Conservation (phyloP, 345 rosid genomes). For the Theobroma cacao region DNA sequence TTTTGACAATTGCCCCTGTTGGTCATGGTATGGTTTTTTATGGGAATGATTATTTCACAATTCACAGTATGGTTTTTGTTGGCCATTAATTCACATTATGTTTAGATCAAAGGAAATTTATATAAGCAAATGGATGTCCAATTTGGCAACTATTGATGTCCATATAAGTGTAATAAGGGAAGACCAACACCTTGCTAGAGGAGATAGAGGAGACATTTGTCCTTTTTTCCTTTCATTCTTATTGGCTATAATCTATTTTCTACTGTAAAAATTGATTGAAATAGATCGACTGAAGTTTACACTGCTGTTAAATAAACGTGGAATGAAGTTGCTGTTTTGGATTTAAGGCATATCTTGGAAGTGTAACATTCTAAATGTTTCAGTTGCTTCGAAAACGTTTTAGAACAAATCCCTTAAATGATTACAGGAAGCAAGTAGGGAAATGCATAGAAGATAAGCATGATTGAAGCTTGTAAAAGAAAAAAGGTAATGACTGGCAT, state of each 20-base stretch:
- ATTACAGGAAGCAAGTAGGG: background rate
- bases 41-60: background rate
- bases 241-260: background rate
- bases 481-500: too few species aligned
- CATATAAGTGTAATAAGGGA: background rate
- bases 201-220: background rate
- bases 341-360: too few species aligned
- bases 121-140: background rate
- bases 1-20: background rate
- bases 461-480: too few species aligned
- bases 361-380: too few species aligned
- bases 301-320: too few species aligned
- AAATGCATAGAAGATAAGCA: background rate
- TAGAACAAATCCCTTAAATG: background rate
- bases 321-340: too few species aligned
- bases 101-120: background rate
- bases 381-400: too few species aligned
- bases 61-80: background rate
- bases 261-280: background rate
- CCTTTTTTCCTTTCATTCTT: background rate
- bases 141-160: background rate
- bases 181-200: too few species aligned
- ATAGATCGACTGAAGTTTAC: background rate
- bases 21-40: background rate
- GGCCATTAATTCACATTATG: background rate